Conservation (phyloP, 805 yeast species). For the Ogataea methanolica region DNA sequence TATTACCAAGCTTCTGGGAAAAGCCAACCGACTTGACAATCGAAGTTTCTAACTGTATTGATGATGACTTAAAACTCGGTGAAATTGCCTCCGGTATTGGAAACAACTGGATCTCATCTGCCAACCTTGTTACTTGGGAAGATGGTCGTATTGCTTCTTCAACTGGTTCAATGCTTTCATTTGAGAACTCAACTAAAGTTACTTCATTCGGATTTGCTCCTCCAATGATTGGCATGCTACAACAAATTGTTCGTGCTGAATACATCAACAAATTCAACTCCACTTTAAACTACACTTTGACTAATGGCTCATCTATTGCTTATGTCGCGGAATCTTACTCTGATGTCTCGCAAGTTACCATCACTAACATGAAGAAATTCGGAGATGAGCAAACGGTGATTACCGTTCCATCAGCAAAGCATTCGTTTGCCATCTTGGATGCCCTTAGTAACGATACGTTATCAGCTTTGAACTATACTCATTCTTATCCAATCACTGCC, state of each 20-base stretch:
- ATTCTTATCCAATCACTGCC: constrained; percentile 30
- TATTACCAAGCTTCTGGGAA: constrained; percentile 65
- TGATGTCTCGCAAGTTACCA: constrained; percentile 32
- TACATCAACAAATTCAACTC: constrained; percentile 32
- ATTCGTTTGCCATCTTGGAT: constrained; percentile 24
- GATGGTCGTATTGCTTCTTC: constrained; percentile 34
- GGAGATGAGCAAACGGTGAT: constrained; percentile 37
- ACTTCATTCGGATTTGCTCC: constrained; percentile 31
- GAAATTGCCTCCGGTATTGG: constrained; percentile 34
- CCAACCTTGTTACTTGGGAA: constrained; percentile 53
- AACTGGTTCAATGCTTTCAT: constrained; percentile 33
- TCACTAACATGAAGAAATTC: constrained; percentile 32
- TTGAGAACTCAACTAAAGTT: constrained; percentile 29
- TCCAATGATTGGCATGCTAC: constrained; percentile 33
- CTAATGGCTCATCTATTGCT: constrained; percentile 33
- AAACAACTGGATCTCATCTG: constrained; percentile 58
- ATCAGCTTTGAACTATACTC: constrained; percentile 16
- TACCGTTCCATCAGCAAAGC: constrained; percentile 20
- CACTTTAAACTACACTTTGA: constrained; percentile 33
- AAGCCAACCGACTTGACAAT: constrained; percentile 36
- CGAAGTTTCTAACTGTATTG: constrained; percentile 50
- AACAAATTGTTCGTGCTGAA: constrained; percentile 35
- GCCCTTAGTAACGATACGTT: constrained; percentile 12
- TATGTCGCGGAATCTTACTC: constrained; percentile 29
- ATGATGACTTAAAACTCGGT: constrained; percentile 29